Evolutionary conservation across 78 protist species (phyloP).

Genomic region (Trichosphaerium sp.): DNA sequence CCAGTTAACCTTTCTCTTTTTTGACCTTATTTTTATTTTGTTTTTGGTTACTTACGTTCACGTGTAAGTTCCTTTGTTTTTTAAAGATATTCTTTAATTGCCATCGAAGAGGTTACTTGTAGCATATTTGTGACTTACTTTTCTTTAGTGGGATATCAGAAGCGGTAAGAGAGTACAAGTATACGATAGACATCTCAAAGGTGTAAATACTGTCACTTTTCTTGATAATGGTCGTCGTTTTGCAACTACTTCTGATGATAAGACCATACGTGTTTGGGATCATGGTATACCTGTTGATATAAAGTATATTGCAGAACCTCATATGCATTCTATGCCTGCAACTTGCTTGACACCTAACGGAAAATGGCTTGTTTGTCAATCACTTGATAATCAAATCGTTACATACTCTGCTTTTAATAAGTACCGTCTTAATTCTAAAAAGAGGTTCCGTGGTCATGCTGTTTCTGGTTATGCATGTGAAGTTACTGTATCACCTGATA

Average conservation of each 20-base stretch:
- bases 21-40: background rate
- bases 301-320: conserved; percentile 67
- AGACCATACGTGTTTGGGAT: conserved; percentile 92
- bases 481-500: conserved; percentile 85
- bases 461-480: conserved; percentile 88
- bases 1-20: background rate
- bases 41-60: background rate
- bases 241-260: conserved; percentile 86
- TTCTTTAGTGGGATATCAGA: conserved; percentile 51
- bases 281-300: conserved; percentile 82
- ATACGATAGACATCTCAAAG: conserved; percentile 86
- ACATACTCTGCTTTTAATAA: conserved; percentile 50
- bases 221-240: conserved; percentile 62
- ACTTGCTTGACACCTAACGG: conserved; percentile 74
- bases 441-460: conserved; percentile 79
- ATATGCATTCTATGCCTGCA: conserved; percentile 66
- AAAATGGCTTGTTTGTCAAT: conserved; percentile 67
- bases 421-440: conserved; percentile 62
- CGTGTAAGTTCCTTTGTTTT: background rate
- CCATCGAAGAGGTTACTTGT: background rate
- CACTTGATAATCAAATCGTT: conserved; percentile 86
- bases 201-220: conserved; percentile 89
- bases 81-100: background rate
- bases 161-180: conserved; percentile 58
- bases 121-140: background rate